These are phyloP conservation scores for Acanthamoeba quina DNA, from an alignment of 208 protist species.

Conservation along the genomic window DNA sequence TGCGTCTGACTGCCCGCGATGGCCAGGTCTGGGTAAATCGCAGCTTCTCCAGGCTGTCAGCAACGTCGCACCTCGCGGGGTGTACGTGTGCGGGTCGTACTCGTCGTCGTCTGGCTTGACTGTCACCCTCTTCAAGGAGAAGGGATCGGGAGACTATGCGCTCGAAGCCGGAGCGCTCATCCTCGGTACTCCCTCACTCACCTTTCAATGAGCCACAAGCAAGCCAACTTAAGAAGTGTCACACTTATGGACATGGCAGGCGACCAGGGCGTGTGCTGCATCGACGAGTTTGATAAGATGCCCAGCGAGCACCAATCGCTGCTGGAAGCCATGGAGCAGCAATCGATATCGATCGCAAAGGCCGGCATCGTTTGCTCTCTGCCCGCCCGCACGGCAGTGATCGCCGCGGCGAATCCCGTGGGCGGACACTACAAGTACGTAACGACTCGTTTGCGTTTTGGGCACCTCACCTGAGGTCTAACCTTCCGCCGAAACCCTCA, in stretches of 20 bases:
- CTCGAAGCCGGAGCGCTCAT: conserved; percentile 97
- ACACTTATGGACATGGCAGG: conserved; percentile 84
- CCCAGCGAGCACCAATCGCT: conserved; percentile 97
- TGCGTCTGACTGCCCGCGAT: neutral
- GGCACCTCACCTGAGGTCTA: neutral
- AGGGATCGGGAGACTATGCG: conserved; percentile 90
- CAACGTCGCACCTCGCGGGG: conserved; percentile 95
- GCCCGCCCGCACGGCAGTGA: conserved; percentile 96
- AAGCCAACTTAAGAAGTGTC: no score
- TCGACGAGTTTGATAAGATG: conserved; percentile 99
- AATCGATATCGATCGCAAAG: conserved; percentile 99
- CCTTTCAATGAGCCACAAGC: neutral
- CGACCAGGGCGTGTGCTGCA: conserved; percentile 97
- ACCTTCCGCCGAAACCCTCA: neutral
- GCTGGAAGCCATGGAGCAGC: conserved; percentile 99
- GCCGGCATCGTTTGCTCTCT: conserved; percentile 97
- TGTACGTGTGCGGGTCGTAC: conserved; percentile 99
- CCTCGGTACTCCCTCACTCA: conserved; percentile 81
- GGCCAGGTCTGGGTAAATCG: conserved; percentile 97
- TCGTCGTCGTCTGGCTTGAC: conserved; percentile 98
- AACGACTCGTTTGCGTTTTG: neutral
- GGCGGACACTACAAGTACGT: conserved; percentile 94
- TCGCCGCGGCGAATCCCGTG: conserved; percentile 98
- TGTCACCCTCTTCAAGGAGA: conserved; percentile 96
- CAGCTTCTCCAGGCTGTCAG: conserved; percentile 96